Evolutionary conservation across 2,329 filamentous ascomycete species (phyloP).

Genomic region (Colletotrichum sp.): DNA sequence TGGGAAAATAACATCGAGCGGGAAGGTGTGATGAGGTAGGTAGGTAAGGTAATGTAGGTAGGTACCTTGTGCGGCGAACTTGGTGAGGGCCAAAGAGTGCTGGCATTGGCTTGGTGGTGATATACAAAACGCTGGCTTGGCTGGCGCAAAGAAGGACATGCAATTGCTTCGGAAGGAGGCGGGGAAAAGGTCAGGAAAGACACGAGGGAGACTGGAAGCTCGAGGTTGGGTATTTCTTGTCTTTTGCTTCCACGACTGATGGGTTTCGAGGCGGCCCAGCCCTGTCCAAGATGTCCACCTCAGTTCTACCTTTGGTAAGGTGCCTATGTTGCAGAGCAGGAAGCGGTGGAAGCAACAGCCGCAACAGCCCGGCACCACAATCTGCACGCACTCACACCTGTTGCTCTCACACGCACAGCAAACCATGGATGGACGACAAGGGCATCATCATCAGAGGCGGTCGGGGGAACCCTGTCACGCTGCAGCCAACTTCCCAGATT

Average conservation of each 20-base stretch:
- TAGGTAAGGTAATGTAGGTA: neutral
- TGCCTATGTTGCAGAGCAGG: neutral
- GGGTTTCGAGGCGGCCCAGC: neutral
- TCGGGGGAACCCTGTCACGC: neutral
- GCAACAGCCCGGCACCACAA: neutral
- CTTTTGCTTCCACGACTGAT: neutral
- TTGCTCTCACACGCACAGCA: neutral
- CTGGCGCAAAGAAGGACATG: neutral
- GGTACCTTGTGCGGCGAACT: neutral
- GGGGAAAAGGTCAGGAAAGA: neutral
- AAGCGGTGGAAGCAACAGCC: constrained; percentile 7
- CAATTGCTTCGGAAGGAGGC: neutral
- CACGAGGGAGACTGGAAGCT: neutral
- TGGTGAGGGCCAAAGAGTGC: neutral
- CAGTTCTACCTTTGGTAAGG: neutral
- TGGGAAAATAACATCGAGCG: neutral
- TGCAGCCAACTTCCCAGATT: neutral
- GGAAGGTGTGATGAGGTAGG: neutral
- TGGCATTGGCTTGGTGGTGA: neutral
- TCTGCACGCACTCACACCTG: neutral
- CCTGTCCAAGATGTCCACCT: neutral
- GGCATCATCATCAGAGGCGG: neutral
- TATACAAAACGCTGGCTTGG: neutral
- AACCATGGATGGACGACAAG: neutral
- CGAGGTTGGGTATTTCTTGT: neutral